These are phyloP conservation scores for Termitomyces sp. DNA, from an alignment of 768 basidiomycete genomes.

Conservation along the genomic window DNA sequence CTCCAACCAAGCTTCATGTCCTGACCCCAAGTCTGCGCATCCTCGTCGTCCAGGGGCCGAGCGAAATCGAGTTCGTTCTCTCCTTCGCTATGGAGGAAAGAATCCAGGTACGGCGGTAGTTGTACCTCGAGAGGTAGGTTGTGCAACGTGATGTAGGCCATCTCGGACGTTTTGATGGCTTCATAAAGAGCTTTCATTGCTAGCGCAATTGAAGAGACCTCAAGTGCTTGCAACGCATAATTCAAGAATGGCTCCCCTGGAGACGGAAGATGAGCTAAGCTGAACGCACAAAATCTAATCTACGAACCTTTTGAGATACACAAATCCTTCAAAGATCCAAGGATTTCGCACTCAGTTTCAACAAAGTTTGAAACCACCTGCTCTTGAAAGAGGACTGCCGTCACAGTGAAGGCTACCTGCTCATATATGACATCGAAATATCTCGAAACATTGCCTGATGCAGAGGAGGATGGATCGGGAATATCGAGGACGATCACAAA, in stretches of 20 bases:
- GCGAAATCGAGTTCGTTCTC: constrained; percentile 47
- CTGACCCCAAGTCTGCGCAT: constrained; percentile 55
- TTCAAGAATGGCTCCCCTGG: constrained; percentile 58
- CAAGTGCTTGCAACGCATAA: constrained; percentile 57
- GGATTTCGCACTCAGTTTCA: constrained; percentile 70
- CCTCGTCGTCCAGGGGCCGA: constrained; percentile 51
- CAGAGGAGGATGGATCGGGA: constrained; percentile 86
- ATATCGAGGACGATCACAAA: constrained; percentile 84
- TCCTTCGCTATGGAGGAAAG: constrained; percentile 63
- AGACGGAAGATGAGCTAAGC: constrained; percentile 9
- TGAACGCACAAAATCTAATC: not conserved
- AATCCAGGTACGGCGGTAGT: constrained; percentile 78
- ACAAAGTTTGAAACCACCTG: constrained; percentile 88
- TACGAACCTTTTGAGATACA: constrained; percentile 59
- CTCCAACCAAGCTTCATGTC: constrained; percentile 73
- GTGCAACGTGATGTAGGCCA: constrained; percentile 77
- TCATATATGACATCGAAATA: constrained; percentile 88
- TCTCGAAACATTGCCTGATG: constrained; percentile 70
- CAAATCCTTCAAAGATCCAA: constrained; percentile 70
- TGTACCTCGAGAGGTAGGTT: constrained; percentile 82
- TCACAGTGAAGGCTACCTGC: constrained; percentile 84
- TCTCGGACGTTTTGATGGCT: constrained; percentile 68
- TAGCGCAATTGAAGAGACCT: constrained; percentile 66
- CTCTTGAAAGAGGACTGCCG: constrained; percentile 90
- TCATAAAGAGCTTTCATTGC: constrained; percentile 82